These are phyloP conservation scores for Yamadazyma diddensiae DNA, from an alignment of 1,139 yeast genomes.

Conservation along the genomic window DNA sequence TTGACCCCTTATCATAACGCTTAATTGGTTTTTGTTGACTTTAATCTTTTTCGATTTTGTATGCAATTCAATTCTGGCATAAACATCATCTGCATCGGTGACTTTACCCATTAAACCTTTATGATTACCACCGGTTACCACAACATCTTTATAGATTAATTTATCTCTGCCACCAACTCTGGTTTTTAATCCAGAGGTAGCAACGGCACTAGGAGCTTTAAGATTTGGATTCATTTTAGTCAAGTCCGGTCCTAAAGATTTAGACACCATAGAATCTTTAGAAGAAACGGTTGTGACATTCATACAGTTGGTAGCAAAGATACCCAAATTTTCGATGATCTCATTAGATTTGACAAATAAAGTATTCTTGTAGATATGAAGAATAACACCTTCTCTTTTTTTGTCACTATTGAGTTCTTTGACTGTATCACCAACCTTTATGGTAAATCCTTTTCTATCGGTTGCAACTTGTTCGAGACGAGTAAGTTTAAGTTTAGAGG, in stretches of 20 bases:
- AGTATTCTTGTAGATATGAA: conserved; percentile 79
- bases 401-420: conserved; percentile 65
- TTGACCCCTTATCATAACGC: conserved; percentile 65
- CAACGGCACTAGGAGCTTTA: conserved; percentile 32
- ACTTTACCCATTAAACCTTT: conserved; percentile 94
- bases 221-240: conserved; percentile 85
- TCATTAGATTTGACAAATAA: conserved; percentile 80
- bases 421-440: conserved; percentile 88
- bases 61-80: conserved; percentile 90
- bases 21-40: conserved; percentile 73
- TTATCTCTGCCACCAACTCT: conserved; percentile 74
- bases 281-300: conserved; percentile 83
- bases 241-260: conserved; percentile 62
- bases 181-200: conserved; percentile 54
- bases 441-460: conserved; percentile 79
- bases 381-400: conserved; percentile 77
- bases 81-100: conserved; percentile 86
- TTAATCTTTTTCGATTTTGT: conserved; percentile 87
- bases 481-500: conserved; percentile 62
- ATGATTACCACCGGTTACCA: conserved; percentile 85
- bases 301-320: conserved; percentile 74
- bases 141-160: conserved; percentile 77
- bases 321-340: conserved; percentile 83
- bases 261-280: conserved; percentile 64
- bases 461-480: conserved; percentile 81